These are phyloP conservation scores for Amanita phalloides DNA, from an alignment of 768 basidiomycete genomes.

Conservation along the genomic window DNA sequence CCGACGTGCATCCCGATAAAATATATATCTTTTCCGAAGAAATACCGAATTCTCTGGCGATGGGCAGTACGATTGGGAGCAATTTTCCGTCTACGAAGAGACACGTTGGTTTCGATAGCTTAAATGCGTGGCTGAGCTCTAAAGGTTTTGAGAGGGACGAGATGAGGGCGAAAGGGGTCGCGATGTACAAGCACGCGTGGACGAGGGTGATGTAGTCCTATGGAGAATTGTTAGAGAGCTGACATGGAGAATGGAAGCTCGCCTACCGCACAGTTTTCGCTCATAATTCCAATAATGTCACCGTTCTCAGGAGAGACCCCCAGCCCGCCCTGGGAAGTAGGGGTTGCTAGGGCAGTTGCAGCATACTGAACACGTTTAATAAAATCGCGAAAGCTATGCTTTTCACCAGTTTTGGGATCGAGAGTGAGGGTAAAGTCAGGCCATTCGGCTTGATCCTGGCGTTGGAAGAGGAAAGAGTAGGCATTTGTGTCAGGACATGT, in stretches of 20 bases:
- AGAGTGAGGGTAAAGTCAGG: constrained; percentile 46
- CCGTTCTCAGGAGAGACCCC: constrained; percentile 34
- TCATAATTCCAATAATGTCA: constrained; percentile 61
- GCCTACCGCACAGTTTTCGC: constrained; percentile 58
- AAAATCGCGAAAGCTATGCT: constrained; percentile 37
- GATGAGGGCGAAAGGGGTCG: constrained; percentile 23
- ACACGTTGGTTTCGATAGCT: constrained; percentile 20
- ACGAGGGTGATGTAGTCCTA: constrained; percentile 26
- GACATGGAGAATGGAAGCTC: background rate
- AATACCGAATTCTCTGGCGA: constrained; percentile 23
- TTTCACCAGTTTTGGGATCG: constrained; percentile 40
- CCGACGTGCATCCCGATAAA: constrained; percentile 22
- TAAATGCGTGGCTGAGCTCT: constrained; percentile 25
- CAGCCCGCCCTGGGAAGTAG: constrained; percentile 39
- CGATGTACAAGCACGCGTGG: constrained; percentile 19
- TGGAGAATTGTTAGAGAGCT: background rate
- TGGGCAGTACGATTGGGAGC: constrained; percentile 18
- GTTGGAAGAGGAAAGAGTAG: constrained; percentile 42
- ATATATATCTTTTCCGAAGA: constrained; percentile 36
- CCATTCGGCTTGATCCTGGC: constrained; percentile 44
- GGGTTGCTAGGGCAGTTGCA: constrained; percentile 45
- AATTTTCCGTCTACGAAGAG: constrained; percentile 25
- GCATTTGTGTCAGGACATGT: constrained; percentile 38
- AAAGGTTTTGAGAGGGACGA: constrained; percentile 27
- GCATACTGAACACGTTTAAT: constrained; percentile 38